Base-by-base conservation (phyloP, 192 early-diverging fungal species). In the Rhizophlyctis rosea region DNA sequence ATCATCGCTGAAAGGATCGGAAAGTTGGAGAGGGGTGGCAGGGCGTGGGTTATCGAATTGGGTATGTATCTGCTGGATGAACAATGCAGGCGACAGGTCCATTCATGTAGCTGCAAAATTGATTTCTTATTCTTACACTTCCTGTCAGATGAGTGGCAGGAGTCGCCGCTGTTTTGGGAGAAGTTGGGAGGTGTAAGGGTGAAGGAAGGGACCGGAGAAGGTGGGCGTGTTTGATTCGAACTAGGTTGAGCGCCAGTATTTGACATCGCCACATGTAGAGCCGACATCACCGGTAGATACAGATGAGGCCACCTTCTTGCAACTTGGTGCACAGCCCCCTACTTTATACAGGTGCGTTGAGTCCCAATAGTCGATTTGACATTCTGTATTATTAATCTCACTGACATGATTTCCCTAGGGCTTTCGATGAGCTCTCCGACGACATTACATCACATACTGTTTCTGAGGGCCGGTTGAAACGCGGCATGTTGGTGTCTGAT, bases 1-100 rank as follows among this genome's bases (percentile, higher is more conserved):
- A 78, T 82, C 2, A 31, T 82, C 4, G 24, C 25, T 5, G 61
- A 54, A 7, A 51, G 71, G 27, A 69, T 80, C 11, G 80, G 74
- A 39, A 47, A 57, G 2, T 25, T 47, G 18, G 81, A 78, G 32
- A 47, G 78, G 9, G 68, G 63, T 28, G 68, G 73, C 3, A 72
- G 51, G 33, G 76, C 74, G 9, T n/a, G 31, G 1, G 25, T 68
- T 50, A 13, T 60, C 21, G 76, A 82, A 50, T 48, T 79, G 27
- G 61, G 70, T 76, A 48, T 0, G 64, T 56, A 9, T 57, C 1
- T 72, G 5, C 56, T 4, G 27, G 13, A 7, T 7, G 24, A 7
- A 29, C 27, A 47, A 52, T 58, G 14, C 16, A n/a, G n/a, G n/a
- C n/a, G n/a, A n/a, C n/a, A n/a, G n/a, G n/a, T n/a, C n/a, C n/a